These are phyloP conservation scores for Raddia distichophylla DNA, from an alignment of 176 grass and related monocot genomes.

Conservation along the genomic window DNA sequence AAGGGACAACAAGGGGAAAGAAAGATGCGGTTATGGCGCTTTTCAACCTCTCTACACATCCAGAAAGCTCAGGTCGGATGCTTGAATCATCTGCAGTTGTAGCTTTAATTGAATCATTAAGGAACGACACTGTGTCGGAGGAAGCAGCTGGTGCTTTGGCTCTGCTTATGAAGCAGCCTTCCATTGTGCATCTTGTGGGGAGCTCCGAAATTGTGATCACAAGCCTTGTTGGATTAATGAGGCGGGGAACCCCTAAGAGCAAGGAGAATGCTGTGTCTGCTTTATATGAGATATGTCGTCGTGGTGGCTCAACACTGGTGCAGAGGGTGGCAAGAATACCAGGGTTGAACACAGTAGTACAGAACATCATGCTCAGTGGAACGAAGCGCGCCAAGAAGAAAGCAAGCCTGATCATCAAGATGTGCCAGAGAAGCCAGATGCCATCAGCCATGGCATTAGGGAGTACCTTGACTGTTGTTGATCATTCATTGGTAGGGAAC, in stretches of 20 bases:
- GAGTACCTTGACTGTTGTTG: constrained; percentile 49
- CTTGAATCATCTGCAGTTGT: constrained; percentile 66
- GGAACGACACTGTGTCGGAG: constrained; percentile 77
- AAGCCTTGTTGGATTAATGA: constrained; percentile 75
- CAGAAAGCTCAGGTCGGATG: constrained; percentile 77
- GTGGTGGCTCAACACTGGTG: constrained; percentile 55
- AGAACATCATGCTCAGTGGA: constrained; percentile 64
- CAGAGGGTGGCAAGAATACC: constrained; percentile 65
- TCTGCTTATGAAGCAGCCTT: constrained; percentile 73
- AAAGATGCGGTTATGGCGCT: constrained; percentile 98
- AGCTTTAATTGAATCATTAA: constrained; percentile 64
- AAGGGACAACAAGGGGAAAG: constrained; percentile 78
- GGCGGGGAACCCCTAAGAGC: constrained; percentile 84
- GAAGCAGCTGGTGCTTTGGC: constrained; percentile 93
- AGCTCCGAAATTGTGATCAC: constrained; percentile 62
- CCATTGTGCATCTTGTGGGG: constrained; percentile 64
- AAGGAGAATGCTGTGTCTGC: constrained; percentile 97
- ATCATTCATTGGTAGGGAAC: constrained; percentile 61
- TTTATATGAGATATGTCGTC: constrained; percentile 83
- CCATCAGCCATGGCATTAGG: constrained; percentile 49
- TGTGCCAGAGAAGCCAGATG: constrained; percentile 72
- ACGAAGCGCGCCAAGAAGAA: constrained; percentile 95
- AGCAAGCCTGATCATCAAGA: constrained; percentile 71
- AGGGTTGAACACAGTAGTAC: constrained; percentile 62
- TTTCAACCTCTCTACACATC: constrained; percentile 95